Conservation (phyloP, 257 asterid species). For the Gentiana macrophylla region DNA sequence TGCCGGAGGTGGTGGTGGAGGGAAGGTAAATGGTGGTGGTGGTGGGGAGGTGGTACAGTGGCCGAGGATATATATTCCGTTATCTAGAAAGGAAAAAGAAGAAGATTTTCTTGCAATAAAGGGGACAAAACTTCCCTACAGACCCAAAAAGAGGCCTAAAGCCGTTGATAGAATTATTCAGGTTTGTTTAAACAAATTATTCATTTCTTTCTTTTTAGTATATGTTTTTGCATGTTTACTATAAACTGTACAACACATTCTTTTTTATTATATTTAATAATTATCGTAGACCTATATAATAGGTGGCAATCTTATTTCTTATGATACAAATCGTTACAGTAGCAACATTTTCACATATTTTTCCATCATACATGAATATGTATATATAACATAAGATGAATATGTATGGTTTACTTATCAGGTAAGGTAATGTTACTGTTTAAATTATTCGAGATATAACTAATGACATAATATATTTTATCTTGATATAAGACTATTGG, state of each 20-base stretch:
- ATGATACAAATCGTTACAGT: too few species aligned
- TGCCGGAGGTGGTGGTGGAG: constrained; percentile 28
- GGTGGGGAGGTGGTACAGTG: constrained; percentile 23
- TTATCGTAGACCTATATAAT: too few species aligned
- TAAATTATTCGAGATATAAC: too few species aligned
- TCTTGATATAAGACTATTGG: too few species aligned
- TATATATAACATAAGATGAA: too few species aligned
- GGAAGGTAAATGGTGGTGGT: constrained; percentile 31
- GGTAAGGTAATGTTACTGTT: too few species aligned
- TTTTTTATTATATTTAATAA: background rate
- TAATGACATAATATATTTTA: too few species aligned
- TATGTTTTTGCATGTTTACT: background rate
- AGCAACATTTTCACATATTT: too few species aligned
- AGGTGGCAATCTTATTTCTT: too few species aligned
- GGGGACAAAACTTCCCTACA: constrained; percentile 79
- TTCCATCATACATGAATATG: too few species aligned
- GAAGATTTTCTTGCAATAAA: constrained; percentile 78
- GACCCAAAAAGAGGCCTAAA: constrained; percentile 82
- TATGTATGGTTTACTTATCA: too few species aligned
- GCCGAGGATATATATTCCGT: constrained; percentile 56
- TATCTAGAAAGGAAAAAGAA: constrained; percentile 73
- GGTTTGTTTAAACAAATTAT: constrained; percentile 17
- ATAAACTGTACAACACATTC: background rate
- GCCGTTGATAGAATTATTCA: constrained; percentile 45
- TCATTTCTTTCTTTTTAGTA: background rate